These are phyloP conservation scores for Mrakia hoshinonis DNA, from an alignment of 768 basidiomycete genomes.

Conservation along the genomic window DNA sequence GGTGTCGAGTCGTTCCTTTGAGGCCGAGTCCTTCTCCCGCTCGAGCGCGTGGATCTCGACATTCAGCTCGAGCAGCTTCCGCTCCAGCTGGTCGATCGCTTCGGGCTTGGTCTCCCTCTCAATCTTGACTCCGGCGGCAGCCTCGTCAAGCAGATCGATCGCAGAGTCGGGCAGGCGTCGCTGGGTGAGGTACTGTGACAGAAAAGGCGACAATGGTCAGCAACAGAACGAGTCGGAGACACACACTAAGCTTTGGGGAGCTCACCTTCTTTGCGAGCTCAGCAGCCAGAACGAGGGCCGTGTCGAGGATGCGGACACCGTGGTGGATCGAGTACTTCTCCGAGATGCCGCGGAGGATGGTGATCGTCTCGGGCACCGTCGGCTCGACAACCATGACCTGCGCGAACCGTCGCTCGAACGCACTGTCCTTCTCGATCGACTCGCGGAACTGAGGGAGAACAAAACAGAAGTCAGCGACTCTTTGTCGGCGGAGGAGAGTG, in stretches of 20 bases:
- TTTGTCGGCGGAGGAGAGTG: neutral
- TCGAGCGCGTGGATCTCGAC: conserved; percentile 92
- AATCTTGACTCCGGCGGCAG: conserved; percentile 73
- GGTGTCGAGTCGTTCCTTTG: conserved; percentile 65
- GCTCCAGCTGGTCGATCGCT: conserved; percentile 80
- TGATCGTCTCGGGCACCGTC: conserved; percentile 76
- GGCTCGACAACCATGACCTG: conserved; percentile 92
- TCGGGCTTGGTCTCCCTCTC: conserved; percentile 92
- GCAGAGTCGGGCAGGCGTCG: conserved; percentile 73
- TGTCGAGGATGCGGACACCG: conserved; percentile 79
- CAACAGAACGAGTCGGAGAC: no score
- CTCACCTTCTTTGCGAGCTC: conserved; percentile 88
- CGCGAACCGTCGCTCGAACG: conserved; percentile 82
- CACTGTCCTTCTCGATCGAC: conserved; percentile 78
- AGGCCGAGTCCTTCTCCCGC: conserved; percentile 80
- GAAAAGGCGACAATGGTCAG: no score
- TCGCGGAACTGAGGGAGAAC: conserved; percentile 33
- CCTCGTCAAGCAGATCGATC: conserved; percentile 87
- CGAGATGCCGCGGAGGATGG: conserved; percentile 83
- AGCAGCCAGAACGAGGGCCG: conserved; percentile 78
- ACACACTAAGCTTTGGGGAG: no score
- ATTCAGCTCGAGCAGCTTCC: conserved; percentile 79
- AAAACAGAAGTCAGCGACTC: neutral
- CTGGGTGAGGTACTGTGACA: conserved; percentile 76
- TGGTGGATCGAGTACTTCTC: conserved; percentile 63